Evolutionary conservation across 371 early-diverging fungal genomes (phyloP).

Genomic region (Saksenaea vasiformis): DNA sequence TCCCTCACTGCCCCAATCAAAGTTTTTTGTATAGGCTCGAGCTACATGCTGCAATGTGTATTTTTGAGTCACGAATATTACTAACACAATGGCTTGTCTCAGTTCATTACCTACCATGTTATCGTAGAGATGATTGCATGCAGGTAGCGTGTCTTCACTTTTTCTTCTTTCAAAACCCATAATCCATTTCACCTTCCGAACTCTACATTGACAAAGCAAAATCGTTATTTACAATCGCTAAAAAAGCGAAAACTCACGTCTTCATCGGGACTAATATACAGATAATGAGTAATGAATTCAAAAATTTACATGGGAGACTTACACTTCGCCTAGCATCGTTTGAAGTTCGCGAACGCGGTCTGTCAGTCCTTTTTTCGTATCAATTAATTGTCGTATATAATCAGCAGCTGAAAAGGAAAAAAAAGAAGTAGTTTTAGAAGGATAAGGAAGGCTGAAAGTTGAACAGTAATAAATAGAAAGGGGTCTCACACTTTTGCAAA

Average conservation of each 20-base stretch:
- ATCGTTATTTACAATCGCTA: background rate
- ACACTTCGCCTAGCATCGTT: constrained; percentile 22
- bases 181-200: constrained; percentile 35
- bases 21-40: no score
- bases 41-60: no score
- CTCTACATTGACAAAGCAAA: constrained; percentile 10
- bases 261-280: constrained; percentile 23
- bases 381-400: constrained; percentile 28
- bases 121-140: background rate
- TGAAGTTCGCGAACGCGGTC: constrained; percentile 29
- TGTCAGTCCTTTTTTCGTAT: constrained; percentile 22
- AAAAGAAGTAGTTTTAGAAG: background rate
- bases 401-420: constrained; percentile 19
- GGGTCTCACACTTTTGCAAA: constrained; percentile 45
- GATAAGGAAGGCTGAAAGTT: background rate
- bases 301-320: constrained; percentile 9
- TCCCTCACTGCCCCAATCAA: no score
- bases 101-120: background rate
- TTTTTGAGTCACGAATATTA: no score
- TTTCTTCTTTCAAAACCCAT: constrained; percentile 17
- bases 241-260: constrained; percentile 11
- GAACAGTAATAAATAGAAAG: background rate
- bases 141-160: background rate
- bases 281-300: background rate
- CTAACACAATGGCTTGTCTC: no score